Base-by-base conservation (phyloP, 768 basidiomycete species). In the Tulasnella sp. region DNA sequence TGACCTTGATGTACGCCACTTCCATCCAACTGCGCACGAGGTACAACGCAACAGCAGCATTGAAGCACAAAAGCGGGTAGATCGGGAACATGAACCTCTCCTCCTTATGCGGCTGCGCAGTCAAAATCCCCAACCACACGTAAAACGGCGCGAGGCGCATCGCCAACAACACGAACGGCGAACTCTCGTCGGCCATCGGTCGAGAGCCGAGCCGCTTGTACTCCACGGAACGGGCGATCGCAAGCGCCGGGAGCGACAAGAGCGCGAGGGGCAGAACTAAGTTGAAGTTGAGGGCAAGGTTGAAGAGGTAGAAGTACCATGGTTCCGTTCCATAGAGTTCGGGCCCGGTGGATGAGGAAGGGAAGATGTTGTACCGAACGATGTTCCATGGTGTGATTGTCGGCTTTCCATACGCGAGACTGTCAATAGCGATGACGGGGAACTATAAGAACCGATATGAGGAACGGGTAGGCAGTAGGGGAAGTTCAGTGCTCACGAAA, bases 11-110 rank as follows among this genome's bases (percentile, higher is more conserved):
- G 77, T 88, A 98, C 2, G 83, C 79, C 19, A 81, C 83, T 82
- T 98, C 95, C 74, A 92, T 79, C 92, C 90, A 94, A 14, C 94
- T 95, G 73, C 94, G 86, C 16, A 91, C 76, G 52, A 99, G 83
- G 79, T 92, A 98, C 12, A 96, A 75, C 14, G 89, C 84, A n/a
- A 95, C 89, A 4, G 94, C 92, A 0, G 95, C 96, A 77, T 98
- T 98, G 81, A 98, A 94, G 78, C 93, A 94, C 63, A 98, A 80
- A 37, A 98, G 80, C 1, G 94, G 91, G 79, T 96, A 98, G 1
- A 87, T 90, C 0, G 97, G 96, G 80, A 89, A 98, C 88, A 98
- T 91, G 82, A 99, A 99, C n/a, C 97, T 85, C 78, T 99, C 97
- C 80, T 99, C 97, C 81, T 99, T 99, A 81, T 99, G 97, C 1